These are phyloP conservation scores for Penicillium sp. DNA, from an alignment of 2,329 filamentous ascomycete species.

Conservation along the genomic window DNA sequence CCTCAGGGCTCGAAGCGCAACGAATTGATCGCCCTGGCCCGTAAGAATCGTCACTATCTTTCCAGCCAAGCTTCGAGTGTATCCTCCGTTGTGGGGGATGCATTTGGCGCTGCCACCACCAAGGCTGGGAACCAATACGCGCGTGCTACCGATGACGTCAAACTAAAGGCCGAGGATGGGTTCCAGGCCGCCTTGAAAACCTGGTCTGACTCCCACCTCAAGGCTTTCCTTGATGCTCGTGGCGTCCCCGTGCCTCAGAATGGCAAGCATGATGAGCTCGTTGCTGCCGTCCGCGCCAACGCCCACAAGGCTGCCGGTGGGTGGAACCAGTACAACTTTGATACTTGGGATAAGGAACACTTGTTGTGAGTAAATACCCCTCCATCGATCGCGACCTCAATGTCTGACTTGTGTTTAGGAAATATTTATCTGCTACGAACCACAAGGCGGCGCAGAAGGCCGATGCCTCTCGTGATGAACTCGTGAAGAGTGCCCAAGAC, in stretches of 20 bases:
- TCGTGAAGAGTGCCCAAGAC: conserved; percentile 58
- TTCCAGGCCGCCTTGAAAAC: conserved; percentile 62
- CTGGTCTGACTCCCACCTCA: conserved; percentile 76
- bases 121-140: conserved; percentile 74
- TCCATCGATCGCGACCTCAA: conserved; percentile 39
- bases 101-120: conserved; percentile 69
- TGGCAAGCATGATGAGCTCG: conserved; percentile 69
- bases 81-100: conserved; percentile 46
- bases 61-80: conserved; percentile 52
- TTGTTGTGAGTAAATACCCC: conserved; percentile 52
- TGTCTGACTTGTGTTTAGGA: conserved; percentile 34
- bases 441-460: conserved; percentile 61
- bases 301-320: conserved; percentile 67
- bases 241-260: conserved; percentile 72
- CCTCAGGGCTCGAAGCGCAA: conserved; percentile 90
- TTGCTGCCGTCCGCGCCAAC: conserved; percentile 71
- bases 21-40: conserved; percentile 83
- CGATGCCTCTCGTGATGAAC: conserved; percentile 68
- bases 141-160: conserved; percentile 69
- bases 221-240: conserved; percentile 74
- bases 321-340: conserved; percentile 74
- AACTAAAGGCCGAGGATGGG: conserved; percentile 61
- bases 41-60: conserved; percentile 75
- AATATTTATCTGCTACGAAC: conserved; percentile 51
- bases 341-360: conserved; percentile 71